A percentile compares a stretch with the other conserved stretches of the same genome.
These are phyloP conservation scores for Psilocybe sp. DNA, from an alignment of 768 basidiomycete species.

Conservation along the genomic window DNA sequence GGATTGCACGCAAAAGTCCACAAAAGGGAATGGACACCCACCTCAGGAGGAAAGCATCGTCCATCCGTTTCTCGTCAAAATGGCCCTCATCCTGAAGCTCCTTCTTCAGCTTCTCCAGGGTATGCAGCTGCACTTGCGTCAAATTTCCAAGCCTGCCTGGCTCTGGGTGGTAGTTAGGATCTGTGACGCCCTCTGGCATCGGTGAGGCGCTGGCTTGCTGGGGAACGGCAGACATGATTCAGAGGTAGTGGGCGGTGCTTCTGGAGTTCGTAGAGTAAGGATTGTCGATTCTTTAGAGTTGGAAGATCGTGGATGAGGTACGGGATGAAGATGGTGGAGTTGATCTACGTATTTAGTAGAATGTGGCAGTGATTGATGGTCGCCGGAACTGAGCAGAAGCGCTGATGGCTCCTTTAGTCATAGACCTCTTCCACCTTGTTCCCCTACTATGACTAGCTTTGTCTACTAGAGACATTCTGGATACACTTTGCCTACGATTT, in stretches of 20 bases:
- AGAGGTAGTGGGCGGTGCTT: background rate
- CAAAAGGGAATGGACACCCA: conserved; percentile 24
- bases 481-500: too few relatives aligned
- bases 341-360: too few relatives aligned
- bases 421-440: too few relatives aligned
- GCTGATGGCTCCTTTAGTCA: too few relatives aligned
- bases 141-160: conserved; percentile 84
- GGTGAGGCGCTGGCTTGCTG: conserved; percentile 49
- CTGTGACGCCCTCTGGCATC: conserved; percentile 56
- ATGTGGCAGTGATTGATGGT: too few relatives aligned
- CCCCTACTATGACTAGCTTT: too few relatives aligned
- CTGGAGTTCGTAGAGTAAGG: too few relatives aligned
- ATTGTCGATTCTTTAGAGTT: too few relatives aligned
- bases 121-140: conserved; percentile 55
- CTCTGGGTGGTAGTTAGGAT: conserved; percentile 61
- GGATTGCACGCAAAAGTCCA: background rate
- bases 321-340: too few relatives aligned
- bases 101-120: conserved; percentile 67
- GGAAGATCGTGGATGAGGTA: too few relatives aligned
- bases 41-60: conserved; percentile 70
- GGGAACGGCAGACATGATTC: conserved; percentile 3
- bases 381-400: too few relatives aligned
- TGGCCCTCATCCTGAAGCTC: conserved; percentile 60
- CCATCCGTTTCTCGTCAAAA: conserved; percentile 65
- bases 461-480: too few relatives aligned